Base-by-base conservation (phyloP, 2,329 filamentous ascomycete genomes). In the Aspergillus tanneri region DNA sequence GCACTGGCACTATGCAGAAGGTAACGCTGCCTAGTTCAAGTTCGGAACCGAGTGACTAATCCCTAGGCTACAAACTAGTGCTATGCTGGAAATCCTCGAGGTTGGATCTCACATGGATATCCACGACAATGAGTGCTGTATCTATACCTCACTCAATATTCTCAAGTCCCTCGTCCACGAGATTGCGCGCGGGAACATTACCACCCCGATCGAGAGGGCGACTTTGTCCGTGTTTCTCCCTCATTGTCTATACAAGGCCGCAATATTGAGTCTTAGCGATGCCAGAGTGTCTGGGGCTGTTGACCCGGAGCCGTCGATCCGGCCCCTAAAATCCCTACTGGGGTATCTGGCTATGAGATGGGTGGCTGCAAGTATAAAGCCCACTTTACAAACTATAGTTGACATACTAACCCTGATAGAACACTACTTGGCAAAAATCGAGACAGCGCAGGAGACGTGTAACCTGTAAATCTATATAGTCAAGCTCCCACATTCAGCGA, bases 211-310 rank as follows among this genome's bases (percentile, higher is more conserved):
- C 19, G 22, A 37, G 7, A 6, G 19, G 6, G 42, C 24, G 23
- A 8, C 16, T 6, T 11, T 44, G 16, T 32, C 42, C 16, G 23
- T 44, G 12, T 44, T 44, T 21, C 18, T 22, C 2, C 22, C 28
- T 2, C 42, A 44, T 16, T 22, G 22, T 18, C 7, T 44, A 4
- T 44, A 44, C 14, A 44, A 44, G 22, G 42, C 42, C 3, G 42
- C 30, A 10, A 16, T 16, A 12, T 2, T 44, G 6, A 27, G 27
- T 7, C 32, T 36, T 5, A 23, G 32, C 5, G 32, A 36, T 6
- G 14, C 25, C 18, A 27, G 23, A 16, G 4, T 37, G 21, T 24
- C 23, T 12, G 22, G 10, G 12, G 21, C 6, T 6, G 30, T 16
- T 14, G 30, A 44, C 11, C 18, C 14, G 3, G 25, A 23, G 16